Conservation (phyloP, 2,329 filamentous ascomycete species). For the Sarocladium oryzae region DNA sequence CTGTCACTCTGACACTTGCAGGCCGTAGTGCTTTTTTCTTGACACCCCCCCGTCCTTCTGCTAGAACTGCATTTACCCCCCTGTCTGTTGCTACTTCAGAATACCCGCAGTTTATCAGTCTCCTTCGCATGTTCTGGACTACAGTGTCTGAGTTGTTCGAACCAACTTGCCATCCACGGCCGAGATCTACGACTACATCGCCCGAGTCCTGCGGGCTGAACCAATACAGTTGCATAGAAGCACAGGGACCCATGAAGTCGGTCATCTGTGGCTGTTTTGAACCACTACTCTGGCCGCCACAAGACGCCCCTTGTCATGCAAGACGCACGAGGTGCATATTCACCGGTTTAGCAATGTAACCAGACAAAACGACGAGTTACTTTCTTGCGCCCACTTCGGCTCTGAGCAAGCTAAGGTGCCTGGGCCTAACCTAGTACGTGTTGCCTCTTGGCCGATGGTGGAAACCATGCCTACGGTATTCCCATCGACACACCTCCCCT, state of each 20-base stretch:
- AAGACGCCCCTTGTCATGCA: background rate
- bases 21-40: background rate
- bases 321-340: conserved; percentile 1
- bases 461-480: background rate
- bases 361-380: background rate
- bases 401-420: background rate
- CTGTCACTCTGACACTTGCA: background rate
- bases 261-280: background rate
- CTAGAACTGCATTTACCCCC: too few relatives aligned
- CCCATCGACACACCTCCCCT: background rate
- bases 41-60: background rate
- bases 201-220: background rate
- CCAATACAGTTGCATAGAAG: background rate
- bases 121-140: too few relatives aligned
- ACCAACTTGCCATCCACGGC: background rate
- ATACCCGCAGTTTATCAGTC: too few relatives aligned
- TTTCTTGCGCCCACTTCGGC: background rate
- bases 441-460: too few relatives aligned
- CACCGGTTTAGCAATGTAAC: conserved; percentile 6
- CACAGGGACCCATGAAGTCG: background rate
- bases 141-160: background rate
- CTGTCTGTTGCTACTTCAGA: too few relatives aligned
- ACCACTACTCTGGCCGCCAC: background rate
- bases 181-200: background rate
- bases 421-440: background rate